These are phyloP conservation scores for Tilletia setariae DNA, from an alignment of 1,284 basidiomycete species.

Conservation along the genomic window DNA sequence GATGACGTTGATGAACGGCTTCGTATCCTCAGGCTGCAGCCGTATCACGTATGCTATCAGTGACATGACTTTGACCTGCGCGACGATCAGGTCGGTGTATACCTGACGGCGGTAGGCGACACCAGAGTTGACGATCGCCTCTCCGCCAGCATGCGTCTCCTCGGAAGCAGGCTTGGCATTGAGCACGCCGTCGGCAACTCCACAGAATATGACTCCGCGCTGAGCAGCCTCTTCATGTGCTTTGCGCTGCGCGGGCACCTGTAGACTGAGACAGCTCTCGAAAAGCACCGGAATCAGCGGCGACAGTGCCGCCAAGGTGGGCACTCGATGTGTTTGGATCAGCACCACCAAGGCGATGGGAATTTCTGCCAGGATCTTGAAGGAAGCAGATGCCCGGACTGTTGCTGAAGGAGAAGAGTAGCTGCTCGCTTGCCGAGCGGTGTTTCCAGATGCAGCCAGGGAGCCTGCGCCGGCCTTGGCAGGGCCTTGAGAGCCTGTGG, in stretches of 20 bases:
- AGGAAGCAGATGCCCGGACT: constrained; percentile 60
- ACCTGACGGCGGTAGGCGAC: constrained; percentile 64
- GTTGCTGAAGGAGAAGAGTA: constrained; percentile 22
- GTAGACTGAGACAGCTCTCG: constrained; percentile 51
- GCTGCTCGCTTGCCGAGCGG: background rate
- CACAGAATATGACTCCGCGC: constrained; percentile 76
- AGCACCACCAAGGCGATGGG: constrained; percentile 89
- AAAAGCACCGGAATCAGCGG: constrained; percentile 64
- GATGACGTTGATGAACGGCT: constrained; percentile 76
- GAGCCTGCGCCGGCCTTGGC: background rate
- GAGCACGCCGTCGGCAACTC: constrained; percentile 66
- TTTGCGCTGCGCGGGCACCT: constrained; percentile 79
- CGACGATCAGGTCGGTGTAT: constrained; percentile 83
- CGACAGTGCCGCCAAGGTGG: constrained; percentile 68
- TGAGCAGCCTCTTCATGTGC: constrained; percentile 76
- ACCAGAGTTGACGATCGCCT: background rate
- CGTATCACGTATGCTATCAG: constrained; percentile 88
- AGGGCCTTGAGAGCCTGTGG: background rate
- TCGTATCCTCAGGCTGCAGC: constrained; percentile 67
- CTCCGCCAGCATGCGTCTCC: background rate
- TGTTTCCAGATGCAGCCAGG: background rate
- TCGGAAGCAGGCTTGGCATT: constrained; percentile 54
- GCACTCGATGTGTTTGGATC: constrained; percentile 73
- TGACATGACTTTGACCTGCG: constrained; percentile 82
- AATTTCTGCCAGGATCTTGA: constrained; percentile 93